Base-by-base conservation (phyloP, 1,284 basidiomycete genomes). In the Puccinia horiana region DNA sequence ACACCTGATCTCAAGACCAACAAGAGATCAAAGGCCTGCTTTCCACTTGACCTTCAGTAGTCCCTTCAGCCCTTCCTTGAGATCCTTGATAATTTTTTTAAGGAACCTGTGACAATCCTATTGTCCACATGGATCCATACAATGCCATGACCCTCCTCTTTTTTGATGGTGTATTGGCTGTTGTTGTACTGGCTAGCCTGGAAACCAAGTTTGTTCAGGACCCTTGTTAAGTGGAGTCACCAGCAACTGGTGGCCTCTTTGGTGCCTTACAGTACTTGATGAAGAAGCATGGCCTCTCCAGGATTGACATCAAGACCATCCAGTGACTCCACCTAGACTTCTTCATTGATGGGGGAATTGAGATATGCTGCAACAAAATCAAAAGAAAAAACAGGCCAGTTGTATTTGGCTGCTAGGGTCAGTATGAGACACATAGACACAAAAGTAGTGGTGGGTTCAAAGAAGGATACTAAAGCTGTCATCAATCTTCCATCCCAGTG, bases 121-220 rank as follows among this genome's bases (percentile, higher is more conserved):
- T 69, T 26, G 42, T 69, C 12, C 18, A 37, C n/a, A 14, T 69
- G 63, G 16, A 69, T 9, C 65, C 65, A 69, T 0, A 69, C n/a
- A 37, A 69, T 69, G 65, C 63, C 49, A 18, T 52, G 49, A 14
- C 20, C 18, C 4, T 4, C 11, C 11, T 42, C 23, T 4, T 42
- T 9, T 16, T 67, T 35, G 9, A 67, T 16, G 9, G 40, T 67
- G 47, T 72, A 72, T 2, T 42, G 69, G 20, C 40, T 44, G 26
- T 72, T 40, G 69, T 72, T n/a, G 69, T 72, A 72, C 23, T 72
- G 69, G 23, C 69, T 72, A 6, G 42, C 5, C 69, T 42, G 8
- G 29, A 72, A 72, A 44, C 69, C 69, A 12, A 67, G n/a, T 12
- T 67, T 29, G 16, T 5, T 4, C 11, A 67, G 23, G 23, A 67